Conservation (phyloP, 305 asterid genomes). For the Withania somnifera region DNA sequence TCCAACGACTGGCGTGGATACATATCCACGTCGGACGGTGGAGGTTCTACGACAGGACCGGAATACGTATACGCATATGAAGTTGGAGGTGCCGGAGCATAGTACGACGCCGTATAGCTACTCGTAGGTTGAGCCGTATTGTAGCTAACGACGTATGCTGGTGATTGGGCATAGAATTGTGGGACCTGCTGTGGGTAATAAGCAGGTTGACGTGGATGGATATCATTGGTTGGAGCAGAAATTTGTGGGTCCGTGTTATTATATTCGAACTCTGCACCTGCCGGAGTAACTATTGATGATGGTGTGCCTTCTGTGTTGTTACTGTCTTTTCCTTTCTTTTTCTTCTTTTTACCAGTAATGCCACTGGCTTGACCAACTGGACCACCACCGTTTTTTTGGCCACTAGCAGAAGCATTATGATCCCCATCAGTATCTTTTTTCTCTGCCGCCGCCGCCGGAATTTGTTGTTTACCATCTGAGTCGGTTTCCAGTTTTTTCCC, state of each 20-base stretch:
- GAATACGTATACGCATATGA: conserved; percentile 33
- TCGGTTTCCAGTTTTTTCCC: conserved; percentile 25
- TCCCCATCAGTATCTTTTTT: conserved; percentile 13
- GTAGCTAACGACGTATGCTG: conserved; percentile 49
- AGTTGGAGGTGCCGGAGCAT: conserved; percentile 38
- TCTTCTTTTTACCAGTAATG: conserved; percentile 37
- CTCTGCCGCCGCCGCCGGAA: conserved; percentile 17
- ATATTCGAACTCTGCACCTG: conserved; percentile 10
- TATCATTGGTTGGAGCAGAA: conserved; percentile 10
- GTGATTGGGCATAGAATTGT: conserved; percentile 16
- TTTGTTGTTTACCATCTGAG: conserved; percentile 2
- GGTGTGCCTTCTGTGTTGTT: conserved; percentile 6
- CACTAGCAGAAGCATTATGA: background rate
- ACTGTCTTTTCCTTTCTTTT: conserved; percentile 47
- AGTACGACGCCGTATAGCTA: conserved; percentile 43
- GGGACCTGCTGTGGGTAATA: conserved; percentile 15
- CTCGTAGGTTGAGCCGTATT: conserved; percentile 47
- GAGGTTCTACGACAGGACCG: conserved; percentile 18
- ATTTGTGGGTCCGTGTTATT: conserved; percentile 16
- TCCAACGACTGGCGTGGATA: conserved; percentile 47
- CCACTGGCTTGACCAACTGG: conserved; percentile 10
- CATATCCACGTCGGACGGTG: conserved; percentile 20
- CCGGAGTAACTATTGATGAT: conserved; percentile 20
- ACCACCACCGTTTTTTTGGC: conserved; percentile 6
- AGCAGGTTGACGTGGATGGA: conserved; percentile 27